Base-by-base conservation (phyloP, 176 grass and related monocot species). In the Pontederia crassipes region DNA sequence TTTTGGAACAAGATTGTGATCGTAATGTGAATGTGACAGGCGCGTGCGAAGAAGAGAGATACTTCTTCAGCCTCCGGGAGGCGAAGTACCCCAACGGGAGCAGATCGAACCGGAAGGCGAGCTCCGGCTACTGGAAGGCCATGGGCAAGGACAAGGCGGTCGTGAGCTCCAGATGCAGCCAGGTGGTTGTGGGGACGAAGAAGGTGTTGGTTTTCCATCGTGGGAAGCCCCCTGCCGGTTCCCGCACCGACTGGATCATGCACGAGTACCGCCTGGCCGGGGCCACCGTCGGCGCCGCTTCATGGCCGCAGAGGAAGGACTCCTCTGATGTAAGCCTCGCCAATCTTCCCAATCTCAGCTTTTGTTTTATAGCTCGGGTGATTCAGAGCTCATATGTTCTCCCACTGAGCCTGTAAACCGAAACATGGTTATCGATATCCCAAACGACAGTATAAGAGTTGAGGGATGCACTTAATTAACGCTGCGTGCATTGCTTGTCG, bases 171-270 rank as follows among this genome's bases (percentile, higher is more conserved):
- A 16, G 57, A 4, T 16, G 46, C 57, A 61, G 48, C 56, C 69
- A 72, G 57, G 57, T 60, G 47, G 57, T 60, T 57, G 69, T 72
- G 27, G 69, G 69, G 69, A 72, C 61, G 69, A 72, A 61, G 69
- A 72, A 72, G 57, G 57, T 61, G 8, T 15, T 72, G 24, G 57
- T 72, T 4, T 72, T 72, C 48, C 61, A 60, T 28, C 57, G 56
- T 9, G 69, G 69, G 10, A 72, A 72, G 57, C 57, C 69, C 8
- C 69, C 69, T 1, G 17, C 15, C 11, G 69, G 48, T 6, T 9
- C 11, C 15, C 49, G 58, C 48, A 72, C 69, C 26, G 69, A 72
- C 8, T 72, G 56, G 69, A 45, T 72, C 69, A 72, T 72, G 69
- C 69, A 72, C 2, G 69, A 72, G 48, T 72, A 72, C 56, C 24